These are phyloP conservation scores for Colletotrichum falcatum DNA, from an alignment of 2,329 filamentous ascomycete species.

Conservation along the genomic window DNA sequence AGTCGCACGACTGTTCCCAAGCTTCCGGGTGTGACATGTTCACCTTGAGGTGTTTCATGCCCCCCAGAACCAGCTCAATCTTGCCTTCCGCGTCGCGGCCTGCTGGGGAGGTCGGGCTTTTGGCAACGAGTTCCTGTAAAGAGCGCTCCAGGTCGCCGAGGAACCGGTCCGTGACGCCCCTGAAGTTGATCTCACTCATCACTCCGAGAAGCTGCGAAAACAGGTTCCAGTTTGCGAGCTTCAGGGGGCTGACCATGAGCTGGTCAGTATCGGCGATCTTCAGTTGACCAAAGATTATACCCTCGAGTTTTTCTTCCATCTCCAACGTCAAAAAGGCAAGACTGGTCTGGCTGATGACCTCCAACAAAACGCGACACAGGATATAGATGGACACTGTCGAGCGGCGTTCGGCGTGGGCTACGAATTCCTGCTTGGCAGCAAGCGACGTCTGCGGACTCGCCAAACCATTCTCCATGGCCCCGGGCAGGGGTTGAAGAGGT, in stretches of 20 bases:
- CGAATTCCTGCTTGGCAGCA: slow-evolving; percentile 73
- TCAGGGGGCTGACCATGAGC: slow-evolving; percentile 80
- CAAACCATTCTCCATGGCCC: slow-evolving; percentile 47
- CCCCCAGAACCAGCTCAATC: slow-evolving; percentile 87
- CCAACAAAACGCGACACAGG: slow-evolving; percentile 90
- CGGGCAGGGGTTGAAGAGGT: slow-evolving; percentile 63
- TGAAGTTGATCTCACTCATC: slow-evolving; percentile 94
- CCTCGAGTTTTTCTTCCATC: slow-evolving; percentile 94
- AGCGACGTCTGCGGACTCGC: slow-evolving; percentile 51
- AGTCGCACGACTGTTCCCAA: slow-evolving; percentile 91
- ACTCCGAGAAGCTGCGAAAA: slow-evolving; percentile 94
- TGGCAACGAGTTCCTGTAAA: slow-evolving; percentile 79
- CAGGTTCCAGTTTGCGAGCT: slow-evolving; percentile 94
- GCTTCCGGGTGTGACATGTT: slow-evolving; percentile 77
- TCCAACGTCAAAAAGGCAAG: slow-evolving; percentile 85
- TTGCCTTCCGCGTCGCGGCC: slow-evolving; percentile 80
- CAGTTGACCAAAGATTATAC: slow-evolving; percentile 96
- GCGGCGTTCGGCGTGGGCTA: slow-evolving; percentile 84
- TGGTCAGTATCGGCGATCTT: slow-evolving; percentile 89
- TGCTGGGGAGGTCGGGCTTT: slow-evolving; percentile 68
- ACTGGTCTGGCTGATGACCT: slow-evolving; percentile 92
- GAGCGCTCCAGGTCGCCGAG: slow-evolving; percentile 82
- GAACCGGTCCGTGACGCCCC: slow-evolving; percentile 85
- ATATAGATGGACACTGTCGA: slow-evolving; percentile 97
- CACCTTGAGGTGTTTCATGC: slow-evolving; percentile 90